Evolutionary conservation across 345 rosid genomes (phyloP), one percentile per base, ranked within the genome.

Genomic region (Salix exigua): DNA sequence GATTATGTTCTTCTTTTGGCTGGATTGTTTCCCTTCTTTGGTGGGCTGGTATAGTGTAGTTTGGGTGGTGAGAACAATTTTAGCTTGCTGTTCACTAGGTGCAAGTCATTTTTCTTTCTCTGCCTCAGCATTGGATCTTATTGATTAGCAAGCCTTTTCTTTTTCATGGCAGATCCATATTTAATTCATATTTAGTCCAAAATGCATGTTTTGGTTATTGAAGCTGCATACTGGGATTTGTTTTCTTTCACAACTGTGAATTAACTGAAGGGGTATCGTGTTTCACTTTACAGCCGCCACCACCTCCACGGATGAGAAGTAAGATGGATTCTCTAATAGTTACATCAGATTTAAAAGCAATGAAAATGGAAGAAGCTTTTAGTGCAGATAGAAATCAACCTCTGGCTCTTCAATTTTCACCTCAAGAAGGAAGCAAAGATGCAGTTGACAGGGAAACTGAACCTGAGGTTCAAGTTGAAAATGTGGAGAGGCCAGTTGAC

Each of bases 401-500:
- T 75, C 60, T 83, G 19, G 60, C 18, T 37, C 53, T 75, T 68
- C 86, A 77, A 40, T 66, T 81, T 64, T 83, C 68, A 61, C 65
- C 73, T 68, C 82, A 79, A 75, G 87, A 80, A 81, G 70, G 60
- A 28, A 82, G 77, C 72, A 83, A 79, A 78, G 83, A 74, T 64
- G 78, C 75, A 48, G 76, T 82, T 73, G 85, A 76, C 26, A 83
- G 83, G 75, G 94, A 88, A 71, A 79, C 74, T 71, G 90, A 88
- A 78, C 86, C 77, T 21, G 84, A 83, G 78, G 89, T 89, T 46
- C 86, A 86, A 85, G 86, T 82, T 78, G 97, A 90, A 87, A 91
- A 87, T 83, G 88, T 96, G 35, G 98, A 91, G 87, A 89, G 95
- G 84, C 98, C 97, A 18, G 97, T 96, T 80, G 99, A 96, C 88